A percentile compares a stretch with the other conserved stretches of the same genome.
phyloP scores from a whole-genome alignment of 371 early-diverging fungal genomes.

The Mortierella sp. region DNA sequence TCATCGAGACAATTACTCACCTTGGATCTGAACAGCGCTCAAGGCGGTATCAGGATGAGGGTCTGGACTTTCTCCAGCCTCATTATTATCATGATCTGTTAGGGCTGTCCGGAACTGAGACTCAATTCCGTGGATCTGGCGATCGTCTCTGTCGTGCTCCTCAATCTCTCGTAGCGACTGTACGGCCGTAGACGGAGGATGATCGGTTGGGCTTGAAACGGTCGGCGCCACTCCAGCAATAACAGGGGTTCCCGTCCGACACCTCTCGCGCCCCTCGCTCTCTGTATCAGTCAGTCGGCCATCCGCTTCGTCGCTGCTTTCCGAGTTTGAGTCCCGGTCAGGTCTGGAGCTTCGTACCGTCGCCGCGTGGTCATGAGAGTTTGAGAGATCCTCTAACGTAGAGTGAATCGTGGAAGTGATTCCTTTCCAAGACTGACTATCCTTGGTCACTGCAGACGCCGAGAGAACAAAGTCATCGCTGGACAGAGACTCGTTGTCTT shows the following conservation, averaged over 20 bases:
- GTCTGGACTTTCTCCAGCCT: constrained; percentile 27
- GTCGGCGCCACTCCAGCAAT: constrained; percentile 21
- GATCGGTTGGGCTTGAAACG: background rate
- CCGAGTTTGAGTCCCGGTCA: constrained; percentile 23
- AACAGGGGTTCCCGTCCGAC: constrained; percentile 30
- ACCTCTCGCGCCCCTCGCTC: constrained; percentile 21
- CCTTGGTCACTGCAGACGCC: constrained; percentile 11
- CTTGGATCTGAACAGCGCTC: constrained; percentile 33
- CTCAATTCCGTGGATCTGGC: constrained; percentile 23
- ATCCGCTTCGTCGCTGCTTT: constrained; percentile 39
- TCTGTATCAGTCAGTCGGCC: constrained; percentile 47
- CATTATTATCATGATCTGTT: constrained; percentile 32
- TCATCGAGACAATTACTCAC: constrained; percentile 3
- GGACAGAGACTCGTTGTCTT: constrained; percentile 43
- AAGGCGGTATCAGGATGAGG: constrained; percentile 18
- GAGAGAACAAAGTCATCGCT: constrained; percentile 45
- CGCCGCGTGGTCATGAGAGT: constrained; percentile 1
- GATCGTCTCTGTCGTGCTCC: constrained; percentile 37
- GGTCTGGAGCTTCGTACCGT: background rate
- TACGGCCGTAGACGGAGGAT: constrained; percentile 20
- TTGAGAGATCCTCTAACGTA: background rate
- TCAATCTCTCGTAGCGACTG: constrained; percentile 39
- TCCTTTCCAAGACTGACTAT: constrained; percentile 9
- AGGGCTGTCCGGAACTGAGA: constrained; percentile 12
- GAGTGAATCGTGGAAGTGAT: constrained; percentile 1